Conservation (phyloP, 148 eudicot genomes). For the Fagopyrum homotropicum region DNA sequence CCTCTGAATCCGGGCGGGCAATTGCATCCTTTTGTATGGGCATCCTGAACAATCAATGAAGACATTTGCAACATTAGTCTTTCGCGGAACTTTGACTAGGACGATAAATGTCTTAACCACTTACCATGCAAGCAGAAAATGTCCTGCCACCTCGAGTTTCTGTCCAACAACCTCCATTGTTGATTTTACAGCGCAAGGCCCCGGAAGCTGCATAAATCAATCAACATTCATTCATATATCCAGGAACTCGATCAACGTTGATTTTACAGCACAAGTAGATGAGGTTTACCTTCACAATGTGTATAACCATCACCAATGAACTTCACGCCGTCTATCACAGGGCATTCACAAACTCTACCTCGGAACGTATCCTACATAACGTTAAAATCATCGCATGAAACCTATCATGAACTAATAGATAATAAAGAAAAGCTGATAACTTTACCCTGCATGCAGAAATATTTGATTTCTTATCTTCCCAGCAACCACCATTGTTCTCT, state of each 20-base stretch:
- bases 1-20: slow-evolving; percentile 90
- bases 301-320: slow-evolving; percentile 81
- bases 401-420: background rate
- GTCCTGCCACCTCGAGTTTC: slow-evolving; percentile 64
- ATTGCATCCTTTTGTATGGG: slow-evolving; percentile 59
- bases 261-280: background rate
- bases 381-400: slow-evolving; percentile 9
- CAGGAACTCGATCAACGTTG: too few relatives aligned
- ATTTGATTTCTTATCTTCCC: slow-evolving; percentile 69
- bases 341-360: slow-evolving; percentile 91
- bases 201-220: slow-evolving; percentile 51
- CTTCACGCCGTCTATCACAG: slow-evolving; percentile 65
- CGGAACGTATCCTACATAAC: slow-evolving; percentile 73
- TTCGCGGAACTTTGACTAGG: background rate
- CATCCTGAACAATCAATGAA: slow-evolving; percentile 40
- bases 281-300: slow-evolving; percentile 64
- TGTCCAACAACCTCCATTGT: slow-evolving; percentile 93
- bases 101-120: slow-evolving; percentile 16
- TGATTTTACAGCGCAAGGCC: slow-evolving; percentile 56
- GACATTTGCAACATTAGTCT: background rate
- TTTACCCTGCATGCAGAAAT: slow-evolving; percentile 89
- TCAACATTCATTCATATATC: too few relatives aligned
- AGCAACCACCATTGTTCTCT: slow-evolving; percentile 89
- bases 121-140: slow-evolving; percentile 80
- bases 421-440: background rate